Percentiles rank a stretch among this genome's conserved stretches.
Conservation (phyloP, 768 basidiomycete species). For the Mycena crocata region DNA sequence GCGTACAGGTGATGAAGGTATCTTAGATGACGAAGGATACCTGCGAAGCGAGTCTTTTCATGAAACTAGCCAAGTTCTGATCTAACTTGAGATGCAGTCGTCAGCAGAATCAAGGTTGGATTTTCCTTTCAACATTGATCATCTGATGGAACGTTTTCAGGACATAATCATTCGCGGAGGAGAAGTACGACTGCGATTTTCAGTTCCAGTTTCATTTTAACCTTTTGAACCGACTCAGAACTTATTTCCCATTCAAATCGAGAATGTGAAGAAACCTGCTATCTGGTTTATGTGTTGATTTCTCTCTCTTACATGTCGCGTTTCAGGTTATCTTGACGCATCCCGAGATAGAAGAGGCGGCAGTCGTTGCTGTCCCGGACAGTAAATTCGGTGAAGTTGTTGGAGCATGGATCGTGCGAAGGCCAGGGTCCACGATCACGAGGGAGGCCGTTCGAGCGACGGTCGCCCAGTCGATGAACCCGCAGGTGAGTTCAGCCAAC, state of each 20-base stretch:
- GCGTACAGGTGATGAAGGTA: conserved; percentile 85
- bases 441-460: conserved; percentile 64
- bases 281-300: conserved; percentile 40
- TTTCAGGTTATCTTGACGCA: conserved; percentile 27
- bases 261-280: conserved; percentile 71
- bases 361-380: conserved; percentile 80
- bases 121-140: neutral
- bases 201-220: neutral
- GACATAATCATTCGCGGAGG: conserved; percentile 91
- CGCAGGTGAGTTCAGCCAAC: conserved; percentile 67
- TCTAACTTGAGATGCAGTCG: conserved; percentile 58
- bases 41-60: conserved; percentile 63
- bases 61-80: neutral
- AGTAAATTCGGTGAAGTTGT: conserved; percentile 80
- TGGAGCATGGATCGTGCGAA: conserved; percentile 80
- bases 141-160: conserved; percentile 43
- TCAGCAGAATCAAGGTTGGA: conserved; percentile 81
- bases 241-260: conserved; percentile 87
- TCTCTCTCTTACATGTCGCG: neutral
- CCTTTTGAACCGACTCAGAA: conserved; percentile 66
- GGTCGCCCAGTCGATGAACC: conserved; percentile 76
- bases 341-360: conserved; percentile 70
- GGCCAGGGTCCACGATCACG: conserved; percentile 53
- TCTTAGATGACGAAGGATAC: conserved; percentile 87
- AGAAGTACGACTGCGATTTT: conserved; percentile 59